Evolutionary conservation across 2,329 filamentous ascomycete genomes (phyloP).

Genomic region (Amesomyces nigricolor): DNA sequence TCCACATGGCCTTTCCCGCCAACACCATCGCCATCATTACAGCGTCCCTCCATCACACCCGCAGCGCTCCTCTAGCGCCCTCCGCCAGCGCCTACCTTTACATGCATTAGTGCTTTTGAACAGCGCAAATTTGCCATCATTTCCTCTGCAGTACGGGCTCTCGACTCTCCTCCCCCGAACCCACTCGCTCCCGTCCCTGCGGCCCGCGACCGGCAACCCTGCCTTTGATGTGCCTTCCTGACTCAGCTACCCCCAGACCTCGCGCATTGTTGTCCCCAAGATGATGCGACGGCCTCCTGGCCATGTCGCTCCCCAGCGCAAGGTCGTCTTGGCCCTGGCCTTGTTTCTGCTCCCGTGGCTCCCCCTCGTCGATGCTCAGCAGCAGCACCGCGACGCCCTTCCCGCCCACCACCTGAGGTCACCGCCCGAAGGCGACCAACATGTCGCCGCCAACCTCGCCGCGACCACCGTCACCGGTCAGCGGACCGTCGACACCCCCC

Average conservation of each 20-base stretch:
- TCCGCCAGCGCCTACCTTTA: not conserved
- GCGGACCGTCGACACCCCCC: conserved; percentile 26
- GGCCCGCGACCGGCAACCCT: conserved; percentile 10
- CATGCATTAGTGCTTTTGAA: not conserved
- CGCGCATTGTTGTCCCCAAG: conserved; percentile 31
- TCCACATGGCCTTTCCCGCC: conserved; percentile 18
- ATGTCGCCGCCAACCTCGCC: conserved; percentile 19
- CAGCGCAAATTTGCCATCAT: not conserved
- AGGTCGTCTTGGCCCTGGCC: conserved; percentile 50
- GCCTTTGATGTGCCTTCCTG: conserved; percentile 20
- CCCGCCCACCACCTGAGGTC: conserved; percentile 16
- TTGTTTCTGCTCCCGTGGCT: conserved; percentile 53
- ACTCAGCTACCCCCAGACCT: conserved; percentile 17
- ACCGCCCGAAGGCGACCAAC: conserved; percentile 22
- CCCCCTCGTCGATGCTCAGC: conserved; percentile 56
- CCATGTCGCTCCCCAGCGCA: conserved; percentile 45
- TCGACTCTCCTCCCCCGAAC: not conserved
- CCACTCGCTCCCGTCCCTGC: conserved; percentile 2
- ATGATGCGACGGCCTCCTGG: conserved; percentile 63
- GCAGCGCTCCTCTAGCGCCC: not conserved
- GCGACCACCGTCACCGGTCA: conserved; percentile 25
- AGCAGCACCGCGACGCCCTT: conserved; percentile 43
- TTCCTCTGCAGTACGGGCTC: not conserved
- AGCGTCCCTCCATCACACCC: not conserved
- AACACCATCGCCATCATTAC: not conserved